phyloP scores from a whole-genome alignment of 345 rosid genomes.

The Eucalyptus victrix region DNA sequence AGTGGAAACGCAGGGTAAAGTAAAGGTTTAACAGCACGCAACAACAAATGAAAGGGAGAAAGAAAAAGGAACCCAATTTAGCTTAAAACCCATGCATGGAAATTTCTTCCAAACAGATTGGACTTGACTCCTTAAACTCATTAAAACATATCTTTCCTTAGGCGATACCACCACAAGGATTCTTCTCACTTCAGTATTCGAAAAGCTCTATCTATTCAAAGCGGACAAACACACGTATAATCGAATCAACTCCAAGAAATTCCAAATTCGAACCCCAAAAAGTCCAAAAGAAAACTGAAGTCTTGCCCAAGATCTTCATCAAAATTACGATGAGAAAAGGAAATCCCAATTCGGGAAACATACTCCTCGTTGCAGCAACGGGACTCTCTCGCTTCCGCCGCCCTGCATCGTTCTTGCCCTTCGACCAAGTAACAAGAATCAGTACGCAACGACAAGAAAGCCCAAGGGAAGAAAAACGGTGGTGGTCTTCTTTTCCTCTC shows the following conservation, averaged over 20 bases:
- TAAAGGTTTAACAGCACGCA: neutral
- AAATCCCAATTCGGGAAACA: neutral
- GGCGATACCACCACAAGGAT: neutral
- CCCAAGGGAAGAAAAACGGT: neutral
- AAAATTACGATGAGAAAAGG: neutral
- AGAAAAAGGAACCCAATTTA: neutral
- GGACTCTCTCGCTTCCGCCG: constrained; percentile 11
- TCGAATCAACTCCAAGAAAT: neutral
- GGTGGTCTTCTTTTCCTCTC: neutral
- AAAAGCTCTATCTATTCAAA: neutral
- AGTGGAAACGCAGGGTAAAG: neutral
- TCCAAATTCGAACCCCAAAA: neutral
- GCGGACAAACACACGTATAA: neutral
- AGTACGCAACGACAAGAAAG: neutral
- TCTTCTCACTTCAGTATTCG: neutral
- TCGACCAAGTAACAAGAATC: neutral
- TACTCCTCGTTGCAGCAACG: constrained; percentile 16
- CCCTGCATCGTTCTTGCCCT: neutral
- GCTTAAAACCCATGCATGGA: neutral
- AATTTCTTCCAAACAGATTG: neutral
- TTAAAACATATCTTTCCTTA: neutral
- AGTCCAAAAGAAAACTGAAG: neutral
- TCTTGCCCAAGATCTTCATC: neutral
- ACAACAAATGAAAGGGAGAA: neutral
- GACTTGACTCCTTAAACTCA: neutral